phyloP scores from a whole-genome alignment of 2,329 filamentous ascomycete species.

The Neophaeococcomyces aloes region DNA sequence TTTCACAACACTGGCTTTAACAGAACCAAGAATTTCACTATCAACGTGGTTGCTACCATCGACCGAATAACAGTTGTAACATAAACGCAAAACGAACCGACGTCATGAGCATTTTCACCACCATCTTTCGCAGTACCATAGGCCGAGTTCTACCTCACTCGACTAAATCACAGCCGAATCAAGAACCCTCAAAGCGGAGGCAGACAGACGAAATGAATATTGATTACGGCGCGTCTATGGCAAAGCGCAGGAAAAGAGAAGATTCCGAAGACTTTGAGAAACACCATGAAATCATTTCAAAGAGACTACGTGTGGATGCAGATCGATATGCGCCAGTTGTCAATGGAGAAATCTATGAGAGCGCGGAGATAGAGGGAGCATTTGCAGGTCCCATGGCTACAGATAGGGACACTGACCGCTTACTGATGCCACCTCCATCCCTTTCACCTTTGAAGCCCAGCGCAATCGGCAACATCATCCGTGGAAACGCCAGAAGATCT shows the following conservation, averaged over 20 bases:
- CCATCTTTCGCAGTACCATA: neutral
- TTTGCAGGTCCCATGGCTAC: neutral
- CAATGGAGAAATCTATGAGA: constrained; percentile 7
- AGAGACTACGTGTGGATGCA: constrained; percentile 12
- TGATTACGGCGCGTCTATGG: neutral
- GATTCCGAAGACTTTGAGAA: neutral
- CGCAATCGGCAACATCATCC: neutral
- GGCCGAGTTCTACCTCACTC: neutral
- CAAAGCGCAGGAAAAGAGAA: constrained; percentile 2
- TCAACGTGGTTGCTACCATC: too few species aligned
- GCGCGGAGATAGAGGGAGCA: neutral
- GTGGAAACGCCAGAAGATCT: neutral
- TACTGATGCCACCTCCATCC: constrained; percentile 18
- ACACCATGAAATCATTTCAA: constrained; percentile 7
- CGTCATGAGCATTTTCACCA: constrained; percentile 6
- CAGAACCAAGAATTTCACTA: too few species aligned
- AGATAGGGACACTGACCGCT: constrained; percentile 8
- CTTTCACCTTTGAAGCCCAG: neutral
- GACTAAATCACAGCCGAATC: neutral
- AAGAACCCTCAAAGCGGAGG: neutral
- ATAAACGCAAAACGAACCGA: too few species aligned
- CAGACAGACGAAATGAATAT: neutral
- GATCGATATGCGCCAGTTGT: constrained; percentile 8
- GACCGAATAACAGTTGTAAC: too few species aligned
- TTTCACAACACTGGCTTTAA: too few species aligned